Percentiles rank a stretch among this genome's conserved stretches.
phyloP scores from a whole-genome alignment of 176 grass and related monocot species.

The Aegilops bicornis region DNA sequence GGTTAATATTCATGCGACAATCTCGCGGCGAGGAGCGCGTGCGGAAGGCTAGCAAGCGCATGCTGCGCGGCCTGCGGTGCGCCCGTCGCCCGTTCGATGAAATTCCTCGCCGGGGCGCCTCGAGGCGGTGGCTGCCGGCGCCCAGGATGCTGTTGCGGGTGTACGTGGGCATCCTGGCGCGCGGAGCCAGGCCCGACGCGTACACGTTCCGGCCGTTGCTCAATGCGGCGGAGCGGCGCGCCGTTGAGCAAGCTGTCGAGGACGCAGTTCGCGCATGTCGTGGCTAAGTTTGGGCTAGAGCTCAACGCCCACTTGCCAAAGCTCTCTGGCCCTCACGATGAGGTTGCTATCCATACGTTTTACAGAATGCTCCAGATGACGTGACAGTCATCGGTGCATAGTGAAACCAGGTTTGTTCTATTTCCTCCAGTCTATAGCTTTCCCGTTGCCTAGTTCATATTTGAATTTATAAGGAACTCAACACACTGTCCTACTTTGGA shows the following conservation, averaged over 20 bases:
- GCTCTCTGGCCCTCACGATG: conserved; percentile 34
- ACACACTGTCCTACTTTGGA: neutral
- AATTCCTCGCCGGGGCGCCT: conserved; percentile 28
- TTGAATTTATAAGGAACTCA: neutral
- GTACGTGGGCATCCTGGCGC: conserved; percentile 52
- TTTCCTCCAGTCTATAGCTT: conserved; percentile 12
- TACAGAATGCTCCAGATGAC: too few relatives aligned
- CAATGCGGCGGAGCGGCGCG: conserved; percentile 35
- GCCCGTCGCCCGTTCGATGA: conserved; percentile 53
- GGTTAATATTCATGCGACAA: neutral
- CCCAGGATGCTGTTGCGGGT: conserved; percentile 21
- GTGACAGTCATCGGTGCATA: too few relatives aligned
- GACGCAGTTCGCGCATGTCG: conserved; percentile 50
- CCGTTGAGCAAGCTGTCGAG: neutral
- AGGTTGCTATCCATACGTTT: too few relatives aligned
- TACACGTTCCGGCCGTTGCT: conserved; percentile 74
- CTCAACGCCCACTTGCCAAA: neutral
- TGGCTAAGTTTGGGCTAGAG: conserved; percentile 51
- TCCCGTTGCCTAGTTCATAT: neutral
- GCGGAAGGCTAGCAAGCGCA: neutral
- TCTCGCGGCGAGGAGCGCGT: neutral
- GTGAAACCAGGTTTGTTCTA: conserved; percentile 21
- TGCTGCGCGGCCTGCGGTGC: neutral
- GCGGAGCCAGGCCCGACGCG: conserved; percentile 47
- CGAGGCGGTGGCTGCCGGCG: neutral